Evolutionary conservation across 371 early-diverging fungal species (phyloP).

Genomic region (Rhizopus sp.): DNA sequence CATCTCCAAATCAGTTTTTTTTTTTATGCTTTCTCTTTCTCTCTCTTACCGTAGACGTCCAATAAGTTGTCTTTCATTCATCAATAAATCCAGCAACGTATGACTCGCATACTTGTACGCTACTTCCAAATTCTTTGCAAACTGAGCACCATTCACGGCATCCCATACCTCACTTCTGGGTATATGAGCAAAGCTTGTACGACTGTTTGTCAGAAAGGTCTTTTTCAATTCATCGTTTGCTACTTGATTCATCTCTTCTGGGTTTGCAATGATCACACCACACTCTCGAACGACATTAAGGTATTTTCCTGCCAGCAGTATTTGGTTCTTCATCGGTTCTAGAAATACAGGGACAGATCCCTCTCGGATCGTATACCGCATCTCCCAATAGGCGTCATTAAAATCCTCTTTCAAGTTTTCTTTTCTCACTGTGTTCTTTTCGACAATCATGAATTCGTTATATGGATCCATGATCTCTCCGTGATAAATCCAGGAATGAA

Average conservation of each 20-base stretch:
- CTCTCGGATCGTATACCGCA: conserved; percentile 70
- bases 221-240: conserved; percentile 10
- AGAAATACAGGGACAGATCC: conserved; percentile 77
- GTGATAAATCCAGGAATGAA: conserved; percentile 85
- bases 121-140: conserved; percentile 70
- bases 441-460: conserved; percentile 90
- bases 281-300: conserved; percentile 91
- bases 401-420: conserved; percentile 71
- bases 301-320: conserved; percentile 91
- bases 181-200: conserved; percentile 5
- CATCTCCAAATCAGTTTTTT: neutral
- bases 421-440: conserved; percentile 58
- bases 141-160: conserved; percentile 65
- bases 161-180: conserved; percentile 52
- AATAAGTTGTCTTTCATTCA: conserved; percentile 72
- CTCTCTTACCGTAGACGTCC: conserved; percentile 67
- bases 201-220: neutral
- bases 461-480: conserved; percentile 86
- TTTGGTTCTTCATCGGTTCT: conserved; percentile 71
- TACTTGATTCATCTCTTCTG: conserved; percentile 43
- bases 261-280: conserved; percentile 60
- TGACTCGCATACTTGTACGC: conserved; percentile 81
- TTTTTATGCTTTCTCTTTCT: neutral
- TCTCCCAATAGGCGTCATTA: conserved; percentile 86
- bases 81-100: conserved; percentile 66